Conservation (phyloP, 495 filamentous ascomycete species). For the Podospora sp. region DNA sequence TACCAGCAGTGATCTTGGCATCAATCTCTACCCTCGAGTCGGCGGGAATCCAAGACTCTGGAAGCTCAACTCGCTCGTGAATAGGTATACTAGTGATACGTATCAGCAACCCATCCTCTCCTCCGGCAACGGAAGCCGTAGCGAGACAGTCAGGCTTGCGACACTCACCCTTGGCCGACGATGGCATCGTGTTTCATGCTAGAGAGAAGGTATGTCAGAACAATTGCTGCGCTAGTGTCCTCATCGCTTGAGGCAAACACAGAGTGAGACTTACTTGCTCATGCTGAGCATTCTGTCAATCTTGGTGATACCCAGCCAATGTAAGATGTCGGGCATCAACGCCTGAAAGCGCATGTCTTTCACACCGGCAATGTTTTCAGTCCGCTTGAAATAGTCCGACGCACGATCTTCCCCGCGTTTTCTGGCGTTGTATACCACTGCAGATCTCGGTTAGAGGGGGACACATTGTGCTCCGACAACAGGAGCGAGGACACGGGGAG, state of each 20-base stretch:
- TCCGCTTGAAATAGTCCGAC: conserved; percentile 96
- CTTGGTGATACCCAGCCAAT: conserved; percentile 98
- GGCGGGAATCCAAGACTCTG: conserved; percentile 89
- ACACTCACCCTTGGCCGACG: conserved; percentile 77
- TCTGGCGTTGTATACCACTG: conserved; percentile 93
- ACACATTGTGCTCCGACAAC: conserved; percentile 18
- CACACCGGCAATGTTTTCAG: conserved; percentile 95
- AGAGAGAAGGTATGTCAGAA: conserved; percentile 28
- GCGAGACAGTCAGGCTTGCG: conserved; percentile 18
- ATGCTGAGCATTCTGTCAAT: conserved; percentile 99
- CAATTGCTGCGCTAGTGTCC: conserved; percentile 12
- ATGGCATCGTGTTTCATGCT: conserved; percentile 99
- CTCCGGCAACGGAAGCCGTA: conserved; percentile 12
- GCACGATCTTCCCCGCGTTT: conserved; percentile 83
- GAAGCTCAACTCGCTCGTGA: conserved; percentile 88
- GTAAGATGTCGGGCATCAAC: conserved; percentile 97
- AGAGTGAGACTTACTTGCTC: conserved; percentile 71
- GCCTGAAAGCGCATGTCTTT: conserved; percentile 99
- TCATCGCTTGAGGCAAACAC: not conserved
- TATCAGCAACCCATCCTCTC: conserved; percentile 9
- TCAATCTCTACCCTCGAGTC: conserved; percentile 98
- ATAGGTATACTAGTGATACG: conserved; percentile 73
- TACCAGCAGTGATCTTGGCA: conserved; percentile 98
- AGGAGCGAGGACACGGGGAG: conserved; percentile 7
- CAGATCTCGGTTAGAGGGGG: conserved; percentile 36